These are phyloP conservation scores for Prunus mume DNA, from an alignment of 306 rosid genomes.

Conservation along the genomic window DNA sequence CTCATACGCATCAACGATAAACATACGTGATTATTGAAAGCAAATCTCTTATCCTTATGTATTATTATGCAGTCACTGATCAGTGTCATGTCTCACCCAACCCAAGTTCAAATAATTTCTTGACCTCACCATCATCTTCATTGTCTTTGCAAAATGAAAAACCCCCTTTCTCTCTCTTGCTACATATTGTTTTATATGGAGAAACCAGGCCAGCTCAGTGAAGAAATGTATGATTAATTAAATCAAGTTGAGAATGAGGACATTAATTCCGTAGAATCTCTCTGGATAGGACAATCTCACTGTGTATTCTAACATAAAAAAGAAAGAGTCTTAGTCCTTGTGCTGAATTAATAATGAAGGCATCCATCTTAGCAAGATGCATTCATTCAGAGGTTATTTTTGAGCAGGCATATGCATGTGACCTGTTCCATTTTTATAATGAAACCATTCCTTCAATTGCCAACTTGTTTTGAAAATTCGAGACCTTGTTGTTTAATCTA, in stretches of 20 bases:
- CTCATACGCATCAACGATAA: neutral
- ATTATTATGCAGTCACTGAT: constrained; percentile 12
- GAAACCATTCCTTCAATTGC: neutral
- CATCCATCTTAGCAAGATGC: neutral
- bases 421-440: neutral
- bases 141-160: neutral
- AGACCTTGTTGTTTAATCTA: too few relatives aligned
- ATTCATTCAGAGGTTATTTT: neutral
- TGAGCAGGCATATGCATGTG: neutral
- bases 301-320: constrained; percentile 10
- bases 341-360: neutral
- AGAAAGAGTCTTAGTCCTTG: constrained; percentile 11
- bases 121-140: constrained; percentile 12
- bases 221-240: neutral
- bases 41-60: neutral
- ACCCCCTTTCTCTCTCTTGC: neutral
- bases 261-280: constrained; percentile 25
- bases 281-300: constrained; percentile 25
- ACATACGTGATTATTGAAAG: neutral
- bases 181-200: neutral
- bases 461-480: neutral
- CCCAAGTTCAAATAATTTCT: neutral
- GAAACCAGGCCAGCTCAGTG: neutral
- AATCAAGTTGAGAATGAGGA: constrained; percentile 26
- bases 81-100: constrained; percentile 23